A percentile compares a stretch with the other conserved stretches of the same genome.
phyloP scores from a whole-genome alignment of 1,284 basidiomycete genomes.

The Trichosporon sp. region DNA sequence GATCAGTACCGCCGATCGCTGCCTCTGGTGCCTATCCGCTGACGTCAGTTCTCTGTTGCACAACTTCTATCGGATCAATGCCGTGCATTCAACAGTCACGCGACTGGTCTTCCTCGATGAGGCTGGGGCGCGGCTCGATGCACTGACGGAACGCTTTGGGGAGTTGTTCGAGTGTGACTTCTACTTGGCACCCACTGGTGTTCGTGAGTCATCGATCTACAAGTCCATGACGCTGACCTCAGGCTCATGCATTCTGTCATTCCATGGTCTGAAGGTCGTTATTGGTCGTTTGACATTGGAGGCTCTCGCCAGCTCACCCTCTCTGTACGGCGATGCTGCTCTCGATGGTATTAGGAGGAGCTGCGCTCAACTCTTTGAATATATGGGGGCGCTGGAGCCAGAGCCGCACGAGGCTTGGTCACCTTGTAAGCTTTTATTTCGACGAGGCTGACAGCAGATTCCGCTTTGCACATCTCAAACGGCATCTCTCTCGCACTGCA shows the following conservation, averaged over 20 bases:
- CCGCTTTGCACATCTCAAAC: slow-evolving; percentile 32
- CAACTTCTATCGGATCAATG: slow-evolving; percentile 22
- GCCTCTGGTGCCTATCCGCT: not conserved
- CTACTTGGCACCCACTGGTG: slow-evolving; percentile 16
- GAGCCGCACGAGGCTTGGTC: slow-evolving; percentile 26
- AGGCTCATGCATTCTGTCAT: slow-evolving; percentile 33
- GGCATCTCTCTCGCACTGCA: slow-evolving; percentile 25
- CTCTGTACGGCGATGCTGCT: slow-evolving; percentile 10
- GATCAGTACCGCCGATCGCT: too few species aligned
- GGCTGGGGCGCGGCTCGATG: not conserved
- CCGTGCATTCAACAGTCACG: slow-evolving; percentile 1
- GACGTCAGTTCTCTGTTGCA: slow-evolving; percentile 9
- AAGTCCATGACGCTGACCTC: not conserved
- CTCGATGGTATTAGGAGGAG: slow-evolving; percentile 13
- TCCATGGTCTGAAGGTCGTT: slow-evolving; percentile 24
- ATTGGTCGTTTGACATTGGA: slow-evolving; percentile 25
- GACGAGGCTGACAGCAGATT: slow-evolving; percentile 17
- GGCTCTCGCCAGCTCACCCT: not conserved
- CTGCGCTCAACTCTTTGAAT: slow-evolving; percentile 15
- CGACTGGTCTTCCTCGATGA: slow-evolving; percentile 22
- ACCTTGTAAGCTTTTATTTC: slow-evolving; percentile 24
- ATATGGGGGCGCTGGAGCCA: slow-evolving; percentile 15
- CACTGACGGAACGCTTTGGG: not conserved
- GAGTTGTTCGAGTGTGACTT: not conserved
- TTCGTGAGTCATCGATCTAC: slow-evolving; percentile 18